Conservation (phyloP, 1,139 yeast species). For the Suhomyces anneliseae region DNA sequence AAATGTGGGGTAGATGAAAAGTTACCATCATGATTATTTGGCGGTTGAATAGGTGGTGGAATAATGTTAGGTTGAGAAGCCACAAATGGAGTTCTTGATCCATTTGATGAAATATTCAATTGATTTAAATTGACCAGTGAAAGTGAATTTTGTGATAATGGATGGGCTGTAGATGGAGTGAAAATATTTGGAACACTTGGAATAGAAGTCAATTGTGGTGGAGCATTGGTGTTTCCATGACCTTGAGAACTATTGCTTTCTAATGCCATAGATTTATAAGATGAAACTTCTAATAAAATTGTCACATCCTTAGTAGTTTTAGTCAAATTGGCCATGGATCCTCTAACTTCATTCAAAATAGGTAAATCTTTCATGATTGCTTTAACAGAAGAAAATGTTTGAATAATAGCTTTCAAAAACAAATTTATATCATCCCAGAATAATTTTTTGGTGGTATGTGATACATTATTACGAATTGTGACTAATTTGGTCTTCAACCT, state of each 20-base stretch:
- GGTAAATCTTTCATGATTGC: constrained; percentile 81
- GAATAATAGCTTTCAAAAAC: constrained; percentile 79
- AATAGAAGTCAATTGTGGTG: constrained; percentile 29
- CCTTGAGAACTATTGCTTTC: constrained; percentile 9
- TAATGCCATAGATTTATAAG: constrained; percentile 38
- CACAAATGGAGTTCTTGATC: constrained; percentile 30
- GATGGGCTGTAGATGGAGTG: constrained; percentile 35
- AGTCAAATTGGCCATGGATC: constrained; percentile 77
- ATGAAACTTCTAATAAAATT: constrained; percentile 62
- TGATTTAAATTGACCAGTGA: constrained; percentile 23
- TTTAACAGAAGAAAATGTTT: constrained; percentile 79
- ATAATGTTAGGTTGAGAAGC: constrained; percentile 4
- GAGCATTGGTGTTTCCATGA: constrained; percentile 14
- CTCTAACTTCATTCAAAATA: constrained; percentile 73
- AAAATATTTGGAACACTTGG: constrained; percentile 38
- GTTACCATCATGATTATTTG: constrained; percentile 3
- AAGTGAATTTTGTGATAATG: constrained; percentile 22
- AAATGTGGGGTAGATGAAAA: constrained; percentile 6
- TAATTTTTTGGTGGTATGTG: constrained; percentile 57
- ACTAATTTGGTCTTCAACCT: constrained; percentile 59
- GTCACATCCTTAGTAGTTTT: constrained; percentile 91
- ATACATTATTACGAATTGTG: constrained; percentile 50
- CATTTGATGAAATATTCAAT: constrained; percentile 8
- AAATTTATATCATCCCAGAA: constrained; percentile 88
- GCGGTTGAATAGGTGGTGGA: not conserved